Base-by-base conservation (phyloP, 768 basidiomycete species). In the Leccinum subtestaceum region DNA sequence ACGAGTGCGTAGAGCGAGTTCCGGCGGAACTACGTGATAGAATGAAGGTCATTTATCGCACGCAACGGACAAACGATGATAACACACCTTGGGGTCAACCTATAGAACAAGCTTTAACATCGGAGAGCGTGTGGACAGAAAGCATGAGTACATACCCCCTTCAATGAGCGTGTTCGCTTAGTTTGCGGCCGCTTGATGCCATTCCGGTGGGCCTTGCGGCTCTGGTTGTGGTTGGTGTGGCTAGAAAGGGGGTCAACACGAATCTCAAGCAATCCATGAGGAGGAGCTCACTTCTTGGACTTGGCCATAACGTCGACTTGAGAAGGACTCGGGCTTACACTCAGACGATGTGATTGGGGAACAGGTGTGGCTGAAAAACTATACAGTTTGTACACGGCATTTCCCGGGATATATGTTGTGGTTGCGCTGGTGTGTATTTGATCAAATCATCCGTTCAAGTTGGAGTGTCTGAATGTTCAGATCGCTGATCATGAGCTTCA, bases 221-320 rank as follows among this genome's bases (percentile, higher is more conserved):
- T 93, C 81, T 97, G 94, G 83, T 96, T 97, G 84, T 96, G 95
- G 77, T 92, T 93, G 70, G 89, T 93, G 75, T 93, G 89, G 70
- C 90, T 94, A 62, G 58, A 8, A 49, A 48, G 6, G 48, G 40
- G 12, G 50, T 72, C 51, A 71, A 57, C 47, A 43, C 50, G 29
- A 13, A 46, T 64, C 54, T 59, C 52, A 62, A 38, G 25, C 4
- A 19, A 40, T 31, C 57, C 43, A 45, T 10, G 55, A 17, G 43
- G 55, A 17, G 38, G 60, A 25, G 67, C 84, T 57, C 74, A 95
- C 93, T 98, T 98, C 84, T 98, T 98, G 64, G 96, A 98, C 80
- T 98, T 97, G 84, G 95, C 88, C 94, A 97, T 98, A 67, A 73
- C 62, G 67, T 70, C 51, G 60, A 63, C 61, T 65, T 56, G 64